These are phyloP conservation scores for Globisporangium heterothallicum DNA, from an alignment of 352 stramenopile genomes.

Conservation along the genomic window DNA sequence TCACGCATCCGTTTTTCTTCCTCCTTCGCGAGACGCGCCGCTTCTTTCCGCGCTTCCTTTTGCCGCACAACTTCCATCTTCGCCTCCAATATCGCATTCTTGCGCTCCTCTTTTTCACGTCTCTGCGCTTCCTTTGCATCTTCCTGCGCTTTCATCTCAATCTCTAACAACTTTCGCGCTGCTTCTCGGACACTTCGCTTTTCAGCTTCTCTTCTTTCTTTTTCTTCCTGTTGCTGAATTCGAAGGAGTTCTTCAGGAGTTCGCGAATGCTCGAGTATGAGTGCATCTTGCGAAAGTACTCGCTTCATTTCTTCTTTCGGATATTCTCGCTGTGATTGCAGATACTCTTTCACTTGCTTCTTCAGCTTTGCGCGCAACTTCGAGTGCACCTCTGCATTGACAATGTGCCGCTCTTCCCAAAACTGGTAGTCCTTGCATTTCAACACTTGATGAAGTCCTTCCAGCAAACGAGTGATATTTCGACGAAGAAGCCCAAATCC, in stretches of 20 bases:
- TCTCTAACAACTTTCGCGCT: conserved; percentile 62
- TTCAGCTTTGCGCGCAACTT: conserved; percentile 53
- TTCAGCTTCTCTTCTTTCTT: conserved; percentile 55
- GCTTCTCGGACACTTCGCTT: conserved; percentile 65
- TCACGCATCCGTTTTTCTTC: conserved; percentile 63
- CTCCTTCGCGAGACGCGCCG: conserved; percentile 48
- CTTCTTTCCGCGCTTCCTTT: conserved; percentile 67
- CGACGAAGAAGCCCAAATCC: conserved; percentile 75
- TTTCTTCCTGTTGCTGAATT: conserved; percentile 32
- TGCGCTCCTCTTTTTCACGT: conserved; percentile 61
- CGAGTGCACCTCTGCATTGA: conserved; percentile 48
- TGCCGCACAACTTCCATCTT: conserved; percentile 54
- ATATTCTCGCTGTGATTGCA: conserved; percentile 22
- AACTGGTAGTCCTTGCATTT: conserved; percentile 74
- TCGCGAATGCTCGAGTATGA: conserved; percentile 36
- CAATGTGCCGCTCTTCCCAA: conserved; percentile 75
- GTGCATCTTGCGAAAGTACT: conserved; percentile 33
- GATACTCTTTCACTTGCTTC: conserved; percentile 47
- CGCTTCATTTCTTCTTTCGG: conserved; percentile 42
- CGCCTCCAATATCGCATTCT: conserved; percentile 62
- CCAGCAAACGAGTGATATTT: conserved; percentile 64
- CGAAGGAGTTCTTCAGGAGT: conserved; percentile 39
- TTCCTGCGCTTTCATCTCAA: conserved; percentile 75
- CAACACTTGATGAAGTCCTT: conserved; percentile 62
- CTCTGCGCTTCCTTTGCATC: conserved; percentile 65